Percentiles rank a stretch among this genome's conserved stretches.
Evolutionary conservation across 352 stramenopile genomes (phyloP).

Genomic region (Phytophthora pluvialis): DNA sequence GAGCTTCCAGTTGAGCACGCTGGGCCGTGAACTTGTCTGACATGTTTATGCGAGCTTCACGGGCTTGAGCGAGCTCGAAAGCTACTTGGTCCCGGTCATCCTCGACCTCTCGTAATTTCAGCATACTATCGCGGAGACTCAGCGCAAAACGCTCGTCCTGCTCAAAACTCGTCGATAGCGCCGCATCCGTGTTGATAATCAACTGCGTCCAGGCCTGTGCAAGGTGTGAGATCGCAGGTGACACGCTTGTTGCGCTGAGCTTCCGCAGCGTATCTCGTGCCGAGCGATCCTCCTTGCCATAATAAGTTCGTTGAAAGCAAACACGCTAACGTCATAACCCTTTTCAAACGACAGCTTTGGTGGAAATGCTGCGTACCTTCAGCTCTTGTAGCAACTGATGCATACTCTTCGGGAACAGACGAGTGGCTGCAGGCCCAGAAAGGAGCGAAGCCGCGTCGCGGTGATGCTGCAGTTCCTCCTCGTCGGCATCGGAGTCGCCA

Average conservation of each 20-base stretch:
- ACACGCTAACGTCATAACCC: background rate
- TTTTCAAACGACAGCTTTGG: background rate
- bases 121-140: slow-evolving; percentile 50
- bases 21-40: slow-evolving; percentile 39
- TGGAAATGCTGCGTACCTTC: slow-evolving; percentile 20
- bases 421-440: slow-evolving; percentile 15
- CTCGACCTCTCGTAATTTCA: slow-evolving; percentile 65
- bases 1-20: slow-evolving; percentile 46
- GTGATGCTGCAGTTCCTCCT: slow-evolving; percentile 17
- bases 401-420: slow-evolving; percentile 44
- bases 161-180: slow-evolving; percentile 56
- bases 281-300: slow-evolving; percentile 46
- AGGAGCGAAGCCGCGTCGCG: slow-evolving; percentile 17
- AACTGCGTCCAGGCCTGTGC: slow-evolving; percentile 49
- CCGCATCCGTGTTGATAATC: slow-evolving; percentile 44
- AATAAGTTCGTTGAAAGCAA: background rate
- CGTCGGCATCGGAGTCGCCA: slow-evolving; percentile 3
- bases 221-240: slow-evolving; percentile 40
- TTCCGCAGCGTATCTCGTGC: slow-evolving; percentile 49
- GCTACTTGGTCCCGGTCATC: slow-evolving; percentile 67
- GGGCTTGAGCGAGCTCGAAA: slow-evolving; percentile 60
- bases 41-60: slow-evolving; percentile 38
- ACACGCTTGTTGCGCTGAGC: slow-evolving; percentile 49
- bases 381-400: slow-evolving; percentile 33
- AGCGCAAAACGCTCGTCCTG: slow-evolving; percentile 50